Evolutionary conservation across 1,284 basidiomycete genomes (phyloP), one percentile per base, ranked within the genome.

Genomic region (Hymenochaete sp.): DNA sequence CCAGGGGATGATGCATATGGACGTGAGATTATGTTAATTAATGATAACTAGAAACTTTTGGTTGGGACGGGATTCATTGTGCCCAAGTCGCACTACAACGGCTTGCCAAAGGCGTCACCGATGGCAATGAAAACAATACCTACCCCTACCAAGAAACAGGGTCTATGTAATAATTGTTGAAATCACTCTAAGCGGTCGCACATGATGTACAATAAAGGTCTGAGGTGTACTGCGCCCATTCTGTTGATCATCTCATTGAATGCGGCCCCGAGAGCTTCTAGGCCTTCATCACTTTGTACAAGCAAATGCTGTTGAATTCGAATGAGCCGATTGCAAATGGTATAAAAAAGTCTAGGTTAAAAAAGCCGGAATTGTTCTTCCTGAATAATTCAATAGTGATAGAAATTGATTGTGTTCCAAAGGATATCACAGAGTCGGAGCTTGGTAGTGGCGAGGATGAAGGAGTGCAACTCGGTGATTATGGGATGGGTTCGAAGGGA

Each of bases 301-400:
- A 48, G 61, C 40, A 73, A 56, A 39, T 84, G 79, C 53, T 91
- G 87, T 57, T 91, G 87, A 4, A 92, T 75, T 48, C 82, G 80
- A 53, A 96, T 92, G 22, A 97, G 74, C 38, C 90, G 78, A 60
- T 93, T 92, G 40, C 93, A 82, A 33, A 97, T 67, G 1, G 90
- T 93, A 61, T 97, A 92, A 67, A 97, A 96, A n/a, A 98, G 74
- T 62, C 93, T 96, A 11, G 93, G 95, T 99, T 96, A 59, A 96
- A 93, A 62, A 93, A 97, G 62, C 98, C 95, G 43, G 93, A 95
- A 64, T 98, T 98, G 65, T 98, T 98, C 63, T 98, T 93, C 45
- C 96, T 78, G 55, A 99, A 98, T 28, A 99, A 75, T 62, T 99
- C 96, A 56, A 97, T 88, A 52, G 98, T 74, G 56, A 98, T 80